A percentile compares a stretch with the other conserved stretches of the same genome.
Evolutionary conservation across 768 basidiomycete species (phyloP).

Genomic region (Cantharellus cinnabarinus): DNA sequence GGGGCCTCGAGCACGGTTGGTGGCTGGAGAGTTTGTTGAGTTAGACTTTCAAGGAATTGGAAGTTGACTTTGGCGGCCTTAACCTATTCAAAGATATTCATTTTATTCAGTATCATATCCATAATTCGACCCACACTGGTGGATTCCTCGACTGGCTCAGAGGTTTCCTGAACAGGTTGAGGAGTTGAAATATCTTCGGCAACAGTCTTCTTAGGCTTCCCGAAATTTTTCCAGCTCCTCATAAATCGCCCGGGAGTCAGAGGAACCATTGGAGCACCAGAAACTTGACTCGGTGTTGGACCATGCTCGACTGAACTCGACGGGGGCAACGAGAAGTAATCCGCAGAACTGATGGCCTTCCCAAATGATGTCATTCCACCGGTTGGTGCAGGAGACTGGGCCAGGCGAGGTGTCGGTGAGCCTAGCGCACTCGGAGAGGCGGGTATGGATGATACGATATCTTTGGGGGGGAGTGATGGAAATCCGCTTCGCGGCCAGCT

Average conservation of each 20-base stretch:
- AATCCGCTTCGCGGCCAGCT: too few species aligned
- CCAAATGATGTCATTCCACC: constrained; percentile 11
- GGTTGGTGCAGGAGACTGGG: constrained; percentile 1
- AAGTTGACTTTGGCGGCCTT: neutral
- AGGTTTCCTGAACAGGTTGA: constrained; percentile 15
- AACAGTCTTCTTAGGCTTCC: constrained; percentile 31
- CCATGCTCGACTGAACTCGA: too few species aligned
- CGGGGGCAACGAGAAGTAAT: neutral
- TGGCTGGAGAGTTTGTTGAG: constrained; percentile 26
- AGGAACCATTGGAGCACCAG: constrained; percentile 20
- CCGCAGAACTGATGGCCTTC: neutral
- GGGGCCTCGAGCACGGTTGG: constrained; percentile 60
- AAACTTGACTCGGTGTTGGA: too few species aligned
- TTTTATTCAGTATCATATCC: neutral
- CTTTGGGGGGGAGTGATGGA: neutral
- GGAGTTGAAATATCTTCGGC: constrained; percentile 14
- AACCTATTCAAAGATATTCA: neutral
- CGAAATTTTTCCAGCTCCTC: constrained; percentile 59
- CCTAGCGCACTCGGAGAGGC: neutral
- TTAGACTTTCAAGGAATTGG: neutral
- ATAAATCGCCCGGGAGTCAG: constrained; percentile 46
- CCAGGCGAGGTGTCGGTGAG: neutral
- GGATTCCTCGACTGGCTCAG: constrained; percentile 9
- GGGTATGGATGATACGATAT: neutral
- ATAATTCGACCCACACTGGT: neutral